Evolutionary conservation across 2,329 filamentous ascomycete species (phyloP).

Genomic region (Neofusicoccum sp.): DNA sequence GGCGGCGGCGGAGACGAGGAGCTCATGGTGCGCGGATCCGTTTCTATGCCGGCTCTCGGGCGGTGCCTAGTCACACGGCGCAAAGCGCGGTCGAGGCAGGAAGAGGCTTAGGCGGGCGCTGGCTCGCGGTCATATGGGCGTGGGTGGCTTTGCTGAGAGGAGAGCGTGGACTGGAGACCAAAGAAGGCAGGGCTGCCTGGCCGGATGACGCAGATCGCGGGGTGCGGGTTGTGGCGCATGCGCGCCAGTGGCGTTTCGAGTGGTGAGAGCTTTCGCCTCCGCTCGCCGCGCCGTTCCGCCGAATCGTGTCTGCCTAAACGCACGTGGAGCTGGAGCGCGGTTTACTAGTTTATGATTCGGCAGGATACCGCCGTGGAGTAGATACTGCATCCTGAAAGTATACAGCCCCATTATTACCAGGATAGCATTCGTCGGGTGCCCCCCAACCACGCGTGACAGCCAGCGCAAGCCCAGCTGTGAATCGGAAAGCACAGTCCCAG

Average conservation of each 20-base stretch:
- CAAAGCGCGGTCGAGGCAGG: slow-evolving; percentile 11
- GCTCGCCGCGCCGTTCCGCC: not conserved
- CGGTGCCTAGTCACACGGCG: slow-evolving; percentile 16
- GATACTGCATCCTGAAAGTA: not conserved
- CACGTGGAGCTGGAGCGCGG: not conserved
- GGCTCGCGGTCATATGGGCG: slow-evolving; percentile 10
- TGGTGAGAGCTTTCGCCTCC: not conserved
- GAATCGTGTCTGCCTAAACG: not conserved
- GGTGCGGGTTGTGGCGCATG: not conserved
- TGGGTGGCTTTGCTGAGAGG: not conserved
- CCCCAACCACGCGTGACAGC: not conserved
- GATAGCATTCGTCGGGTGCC: not conserved
- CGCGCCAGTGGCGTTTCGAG: not conserved
- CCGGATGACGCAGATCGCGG: slow-evolving; percentile 16
- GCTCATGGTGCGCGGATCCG: slow-evolving; percentile 1
- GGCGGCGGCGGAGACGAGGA: slow-evolving; percentile 1
- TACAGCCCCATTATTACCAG: slow-evolving; percentile 7
- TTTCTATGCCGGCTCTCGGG: not conserved
- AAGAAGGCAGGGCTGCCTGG: not conserved
- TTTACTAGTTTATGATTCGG: not conserved
- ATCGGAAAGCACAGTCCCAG: slow-evolving; percentile 13
- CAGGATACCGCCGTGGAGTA: not conserved
- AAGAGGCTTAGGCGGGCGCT: slow-evolving; percentile 5
- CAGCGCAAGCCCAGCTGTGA: not conserved
- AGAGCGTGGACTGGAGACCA: not conserved